Percentiles rank a stretch among this genome's conserved stretches.
Conservation (phyloP, 83 land plant species). For the Picea engelmannii region DNA sequence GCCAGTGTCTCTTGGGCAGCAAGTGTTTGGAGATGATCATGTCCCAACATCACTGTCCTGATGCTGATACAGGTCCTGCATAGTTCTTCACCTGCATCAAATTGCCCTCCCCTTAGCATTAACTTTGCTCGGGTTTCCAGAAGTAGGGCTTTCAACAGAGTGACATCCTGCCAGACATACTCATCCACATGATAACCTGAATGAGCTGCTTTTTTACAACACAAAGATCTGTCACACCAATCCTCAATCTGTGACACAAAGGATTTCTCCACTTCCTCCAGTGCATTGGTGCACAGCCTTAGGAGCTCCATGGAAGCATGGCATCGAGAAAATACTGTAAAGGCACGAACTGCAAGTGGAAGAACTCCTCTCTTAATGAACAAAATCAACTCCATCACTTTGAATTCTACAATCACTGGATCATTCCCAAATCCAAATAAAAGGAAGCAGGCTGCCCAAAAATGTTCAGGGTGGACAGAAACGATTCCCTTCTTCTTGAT, state of each 20-base stretch:
- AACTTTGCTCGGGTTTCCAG: constrained; percentile 89
- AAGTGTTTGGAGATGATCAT: constrained; percentile 71
- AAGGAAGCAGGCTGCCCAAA: constrained; percentile 83
- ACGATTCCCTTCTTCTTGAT: constrained; percentile 52
- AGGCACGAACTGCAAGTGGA: constrained; percentile 76
- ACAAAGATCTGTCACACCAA: constrained; percentile 66
- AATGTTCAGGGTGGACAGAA: constrained; percentile 53
- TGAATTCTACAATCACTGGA: constrained; percentile 70
- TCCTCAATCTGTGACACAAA: constrained; percentile 77
- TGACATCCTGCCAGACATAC: constrained; percentile 88
- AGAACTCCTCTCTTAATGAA: constrained; percentile 73
- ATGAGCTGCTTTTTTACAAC: constrained; percentile 61
- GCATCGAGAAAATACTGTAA: constrained; percentile 74
- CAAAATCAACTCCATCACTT: constrained; percentile 61
- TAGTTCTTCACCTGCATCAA: constrained; percentile 83
- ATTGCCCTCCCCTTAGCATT: constrained; percentile 83
- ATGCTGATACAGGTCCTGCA: constrained; percentile 89
- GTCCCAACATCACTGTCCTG: constrained; percentile 90
- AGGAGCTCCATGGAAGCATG: constrained; percentile 81
- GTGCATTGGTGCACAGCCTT: constrained; percentile 64
- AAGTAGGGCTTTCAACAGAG: constrained; percentile 78
- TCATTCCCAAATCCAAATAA: constrained; percentile 84
- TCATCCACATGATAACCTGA: constrained; percentile 68
- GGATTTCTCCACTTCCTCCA: constrained; percentile 90
- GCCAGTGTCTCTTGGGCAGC: constrained; percentile 90